Percentiles rank a stretch among this genome's conserved stretches.
Conservation (phyloP, 108 stramenopile species). For the Cylindrotheca closterium region DNA sequence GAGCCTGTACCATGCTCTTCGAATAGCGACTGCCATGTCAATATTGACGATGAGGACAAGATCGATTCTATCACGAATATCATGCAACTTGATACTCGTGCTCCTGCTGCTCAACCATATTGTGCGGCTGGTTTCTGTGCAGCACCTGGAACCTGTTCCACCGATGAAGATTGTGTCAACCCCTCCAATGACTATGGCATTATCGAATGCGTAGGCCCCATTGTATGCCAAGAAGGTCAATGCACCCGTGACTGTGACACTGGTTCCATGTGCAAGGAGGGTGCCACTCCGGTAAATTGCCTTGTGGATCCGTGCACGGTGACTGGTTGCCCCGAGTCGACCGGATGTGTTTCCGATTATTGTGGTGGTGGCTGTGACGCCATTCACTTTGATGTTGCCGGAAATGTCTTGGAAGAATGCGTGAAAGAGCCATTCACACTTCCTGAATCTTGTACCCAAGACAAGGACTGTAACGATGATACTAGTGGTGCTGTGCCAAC, state of each 20-base stretch:
- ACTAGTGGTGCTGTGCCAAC: too few species aligned
- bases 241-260: conserved; percentile 10
- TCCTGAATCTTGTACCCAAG: neutral
- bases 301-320: conserved; percentile 4
- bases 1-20: conserved; percentile 7
- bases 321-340: neutral
- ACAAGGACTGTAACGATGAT: neutral
- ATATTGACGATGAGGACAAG: neutral
- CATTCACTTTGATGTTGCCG: conserved; percentile 18
- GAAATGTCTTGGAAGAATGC: conserved; percentile 5
- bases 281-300: conserved; percentile 1
- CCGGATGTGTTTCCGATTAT: conserved; percentile 12
- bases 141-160: conserved; percentile 5
- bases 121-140: conserved; percentile 23
- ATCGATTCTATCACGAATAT: too few species aligned
- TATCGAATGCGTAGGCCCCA: conserved; percentile 8
- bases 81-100: too few species aligned
- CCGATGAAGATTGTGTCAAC: conserved; percentile 23
- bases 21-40: neutral
- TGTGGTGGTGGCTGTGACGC: conserved; percentile 19
- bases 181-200: conserved; percentile 18
- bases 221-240: conserved; percentile 2
- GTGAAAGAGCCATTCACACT: neutral
- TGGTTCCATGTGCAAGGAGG: neutral
- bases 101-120: too few species aligned